Evolutionary conservation across 352 stramenopile species (phyloP).

Genomic region (Pythium diclinum): DNA sequence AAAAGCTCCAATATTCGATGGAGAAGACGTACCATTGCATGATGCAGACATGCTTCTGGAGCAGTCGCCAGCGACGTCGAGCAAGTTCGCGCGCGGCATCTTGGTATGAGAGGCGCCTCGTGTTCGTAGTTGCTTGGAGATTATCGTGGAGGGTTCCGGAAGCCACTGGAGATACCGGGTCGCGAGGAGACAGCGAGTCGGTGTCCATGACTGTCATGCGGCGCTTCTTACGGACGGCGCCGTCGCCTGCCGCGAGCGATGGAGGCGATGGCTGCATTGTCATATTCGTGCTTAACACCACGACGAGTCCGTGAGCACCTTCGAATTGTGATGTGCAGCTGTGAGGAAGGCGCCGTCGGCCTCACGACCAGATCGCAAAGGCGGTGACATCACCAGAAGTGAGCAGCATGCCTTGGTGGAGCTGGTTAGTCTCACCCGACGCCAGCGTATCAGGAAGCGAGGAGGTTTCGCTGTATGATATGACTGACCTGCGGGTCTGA

Average conservation of each 20-base stretch:
- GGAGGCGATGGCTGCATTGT: neutral
- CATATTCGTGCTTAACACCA: neutral
- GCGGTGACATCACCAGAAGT: neutral
- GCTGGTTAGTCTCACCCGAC: neutral
- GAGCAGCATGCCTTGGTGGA: neutral
- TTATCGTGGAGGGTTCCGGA: neutral
- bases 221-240: constrained; percentile 19
- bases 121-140: neutral
- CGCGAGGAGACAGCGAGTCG: constrained; percentile 1
- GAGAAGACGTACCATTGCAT: constrained; percentile 43
- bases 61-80: constrained; percentile 46
- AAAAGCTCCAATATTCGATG: neutral
- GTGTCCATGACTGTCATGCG: constrained; percentile 11
- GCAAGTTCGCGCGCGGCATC: constrained; percentile 33
- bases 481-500: neutral
- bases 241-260: neutral
- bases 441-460: neutral
- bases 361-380: neutral
- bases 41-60: constrained; percentile 64
- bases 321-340: constrained; percentile 14
- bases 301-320: neutral
- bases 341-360: neutral
- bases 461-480: neutral
- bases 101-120: constrained; percentile 18
- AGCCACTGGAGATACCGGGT: neutral